A percentile compares a stretch with the other conserved stretches of the same genome.
Conservation (phyloP, 352 stramenopile species). For the Achlya hypogyna region DNA sequence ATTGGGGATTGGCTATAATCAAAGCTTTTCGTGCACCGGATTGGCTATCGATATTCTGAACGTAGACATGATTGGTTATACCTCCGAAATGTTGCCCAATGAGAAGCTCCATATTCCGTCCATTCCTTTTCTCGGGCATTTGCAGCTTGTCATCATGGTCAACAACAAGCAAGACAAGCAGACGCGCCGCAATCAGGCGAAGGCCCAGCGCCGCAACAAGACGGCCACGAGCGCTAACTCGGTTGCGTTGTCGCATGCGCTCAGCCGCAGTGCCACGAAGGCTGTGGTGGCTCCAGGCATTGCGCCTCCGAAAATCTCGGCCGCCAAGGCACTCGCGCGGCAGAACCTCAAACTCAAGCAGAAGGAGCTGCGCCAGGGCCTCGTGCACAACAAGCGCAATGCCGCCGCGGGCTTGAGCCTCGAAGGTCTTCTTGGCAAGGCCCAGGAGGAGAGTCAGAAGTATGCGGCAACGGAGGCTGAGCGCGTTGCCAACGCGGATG, state of each 20-base stretch:
- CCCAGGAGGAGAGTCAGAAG: neutral
- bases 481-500: neutral
- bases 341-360: slow-evolving; percentile 13
- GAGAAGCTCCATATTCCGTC: neutral
- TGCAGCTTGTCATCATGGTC: slow-evolving; percentile 4
- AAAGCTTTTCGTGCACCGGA: no score
- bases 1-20: neutral
- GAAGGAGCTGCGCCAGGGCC: slow-evolving; percentile 5
- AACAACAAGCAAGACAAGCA: slow-evolving; percentile 22
- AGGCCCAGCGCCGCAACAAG: slow-evolving; percentile 17
- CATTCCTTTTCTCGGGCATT: neutral
- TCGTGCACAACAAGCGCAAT: neutral
- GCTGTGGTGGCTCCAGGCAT: neutral
- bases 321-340: slow-evolving; percentile 4
- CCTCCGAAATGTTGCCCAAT: neutral
- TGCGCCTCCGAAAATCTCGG: slow-evolving; percentile 9
- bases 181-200: slow-evolving; percentile 14
- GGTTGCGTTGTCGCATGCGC: neutral
- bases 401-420: neutral
- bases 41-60: no score
- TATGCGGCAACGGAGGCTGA: neutral
- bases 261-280: neutral
- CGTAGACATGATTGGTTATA: slow-evolving; percentile 5
- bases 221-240: neutral
- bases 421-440: slow-evolving; percentile 2